These are phyloP conservation scores for Pythium dissimile DNA, from an alignment of 352 stramenopile species.

Conservation along the genomic window DNA sequence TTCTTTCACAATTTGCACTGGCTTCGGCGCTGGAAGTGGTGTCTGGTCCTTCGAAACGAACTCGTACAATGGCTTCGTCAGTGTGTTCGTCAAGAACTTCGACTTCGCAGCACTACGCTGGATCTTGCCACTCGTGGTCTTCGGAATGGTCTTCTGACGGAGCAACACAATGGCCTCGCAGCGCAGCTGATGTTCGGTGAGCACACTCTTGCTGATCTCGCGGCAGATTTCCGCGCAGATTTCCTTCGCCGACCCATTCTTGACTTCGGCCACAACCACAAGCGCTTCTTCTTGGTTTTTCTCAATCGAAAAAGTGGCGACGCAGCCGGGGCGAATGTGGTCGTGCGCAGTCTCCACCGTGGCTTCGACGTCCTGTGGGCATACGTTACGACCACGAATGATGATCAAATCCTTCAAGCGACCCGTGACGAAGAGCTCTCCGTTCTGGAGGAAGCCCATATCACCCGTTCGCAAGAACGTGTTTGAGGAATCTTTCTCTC, in stretches of 20 bases:
- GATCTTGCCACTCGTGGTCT: conserved; percentile 87
- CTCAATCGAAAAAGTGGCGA: conserved; percentile 76
- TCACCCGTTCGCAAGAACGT: conserved; percentile 66
- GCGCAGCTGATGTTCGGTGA: conserved; percentile 67
- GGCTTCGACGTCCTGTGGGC: conserved; percentile 71
- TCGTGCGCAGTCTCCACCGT: conserved; percentile 65
- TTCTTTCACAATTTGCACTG: conserved; percentile 1
- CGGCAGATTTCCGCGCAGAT: conserved; percentile 50
- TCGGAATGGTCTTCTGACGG: conserved; percentile 64
- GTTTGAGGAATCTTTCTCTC: conserved; percentile 34
- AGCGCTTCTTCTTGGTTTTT: conserved; percentile 73
- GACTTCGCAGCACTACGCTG: conserved; percentile 65
- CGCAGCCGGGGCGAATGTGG: conserved; percentile 67
- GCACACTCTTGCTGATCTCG: conserved; percentile 61
- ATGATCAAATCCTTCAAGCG: conserved; percentile 85
- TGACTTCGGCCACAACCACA: conserved; percentile 76
- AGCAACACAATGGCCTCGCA: conserved; percentile 75
- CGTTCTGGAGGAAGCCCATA: conserved; percentile 64
- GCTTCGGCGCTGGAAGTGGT: conserved; percentile 6
- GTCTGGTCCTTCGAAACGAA: conserved; percentile 40
- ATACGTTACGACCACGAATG: conserved; percentile 76
- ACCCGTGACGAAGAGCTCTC: conserved; percentile 73
- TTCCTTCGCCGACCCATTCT: conserved; percentile 51
- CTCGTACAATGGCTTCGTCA: conserved; percentile 49
- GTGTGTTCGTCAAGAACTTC: conserved; percentile 38